Percentiles rank a stretch among this genome's conserved stretches.
Conservation (phyloP, 257 asterid species). For the Jacaranda copaia region DNA sequence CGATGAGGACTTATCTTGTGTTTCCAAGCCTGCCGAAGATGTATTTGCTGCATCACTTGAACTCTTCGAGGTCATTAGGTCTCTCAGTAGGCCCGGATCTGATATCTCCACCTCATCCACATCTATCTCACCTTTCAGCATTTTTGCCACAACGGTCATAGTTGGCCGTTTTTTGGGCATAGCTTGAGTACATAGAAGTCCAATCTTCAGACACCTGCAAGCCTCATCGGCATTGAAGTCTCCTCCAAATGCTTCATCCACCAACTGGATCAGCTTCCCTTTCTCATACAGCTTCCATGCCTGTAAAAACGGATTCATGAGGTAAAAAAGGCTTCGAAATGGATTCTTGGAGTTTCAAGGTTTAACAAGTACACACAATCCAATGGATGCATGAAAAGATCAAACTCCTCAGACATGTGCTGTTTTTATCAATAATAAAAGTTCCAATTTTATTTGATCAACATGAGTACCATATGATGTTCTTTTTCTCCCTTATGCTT, state of each 20-base stretch:
- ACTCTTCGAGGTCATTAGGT: conserved; percentile 42
- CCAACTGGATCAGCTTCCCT: conserved; percentile 54
- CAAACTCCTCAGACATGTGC: not conserved
- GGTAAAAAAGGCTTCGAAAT: not conserved
- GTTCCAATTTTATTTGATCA: not conserved
- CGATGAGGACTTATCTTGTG: conserved; percentile 50
- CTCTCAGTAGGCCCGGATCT: conserved; percentile 60
- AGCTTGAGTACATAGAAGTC: conserved; percentile 77
- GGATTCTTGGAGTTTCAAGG: not conserved
- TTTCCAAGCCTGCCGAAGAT: conserved; percentile 41
- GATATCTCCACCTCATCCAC: conserved; percentile 51
- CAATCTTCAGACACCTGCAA: conserved; percentile 62
- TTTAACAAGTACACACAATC: not conserved
- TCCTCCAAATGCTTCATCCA: conserved; percentile 53
- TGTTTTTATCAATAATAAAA: not conserved
- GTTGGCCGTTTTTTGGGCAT: conserved; percentile 67
- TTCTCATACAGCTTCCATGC: conserved; percentile 70
- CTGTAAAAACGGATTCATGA: conserved; percentile 42
- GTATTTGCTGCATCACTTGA: conserved; percentile 32
- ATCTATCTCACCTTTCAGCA: conserved; percentile 65
- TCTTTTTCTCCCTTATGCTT: not conserved
- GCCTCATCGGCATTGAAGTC: conserved; percentile 55
- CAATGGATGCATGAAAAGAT: not conserved
- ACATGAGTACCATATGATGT: not conserved
- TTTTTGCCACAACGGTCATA: conserved; percentile 64